A percentile compares a stretch with the other conserved stretches of the same genome.
These are phyloP conservation scores for Acanthamoeba sp. DNA, from an alignment of 208 protist genomes.

Conservation along the genomic window DNA sequence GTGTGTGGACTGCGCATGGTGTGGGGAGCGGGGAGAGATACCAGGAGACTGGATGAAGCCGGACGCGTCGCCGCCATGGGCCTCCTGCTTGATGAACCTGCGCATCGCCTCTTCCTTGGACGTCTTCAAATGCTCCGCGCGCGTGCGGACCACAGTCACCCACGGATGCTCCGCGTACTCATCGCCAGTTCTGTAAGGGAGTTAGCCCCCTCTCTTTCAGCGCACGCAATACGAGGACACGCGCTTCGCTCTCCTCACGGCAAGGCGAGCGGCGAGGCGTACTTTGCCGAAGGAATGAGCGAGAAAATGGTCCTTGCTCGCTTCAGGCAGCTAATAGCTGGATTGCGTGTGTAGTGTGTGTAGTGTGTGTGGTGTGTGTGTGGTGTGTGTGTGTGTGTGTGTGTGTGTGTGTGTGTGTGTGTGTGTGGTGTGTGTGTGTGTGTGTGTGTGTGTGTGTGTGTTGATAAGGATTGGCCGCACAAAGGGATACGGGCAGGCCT, in stretches of 20 bases:
- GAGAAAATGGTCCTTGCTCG: background rate
- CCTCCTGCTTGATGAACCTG: background rate
- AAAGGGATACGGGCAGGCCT: too few species aligned
- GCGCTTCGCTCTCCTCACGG: background rate
- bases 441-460: background rate
- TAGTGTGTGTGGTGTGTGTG: background rate
- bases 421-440: background rate
- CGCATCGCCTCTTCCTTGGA: background rate
- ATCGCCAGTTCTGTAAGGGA: background rate
- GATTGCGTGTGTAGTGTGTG: too few species aligned
- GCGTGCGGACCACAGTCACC: background rate
- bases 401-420: background rate
- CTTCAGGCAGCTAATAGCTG: background rate
- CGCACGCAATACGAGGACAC: too few species aligned
- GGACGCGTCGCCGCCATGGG: background rate
- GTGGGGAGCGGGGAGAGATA: background rate
- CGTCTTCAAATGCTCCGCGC: background rate
- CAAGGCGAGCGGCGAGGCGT: background rate
- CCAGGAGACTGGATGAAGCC: background rate
- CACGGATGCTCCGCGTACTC: background rate
- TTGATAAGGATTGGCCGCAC: background rate
- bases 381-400: background rate
- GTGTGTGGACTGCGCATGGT: too few species aligned
- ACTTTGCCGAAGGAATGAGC: background rate
- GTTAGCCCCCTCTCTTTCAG: too few species aligned